Percentiles rank a stretch among this genome's conserved stretches.
Evolutionary conservation across 371 early-diverging fungal genomes (phyloP).

Genomic region (Rhizopus stolonifer): DNA sequence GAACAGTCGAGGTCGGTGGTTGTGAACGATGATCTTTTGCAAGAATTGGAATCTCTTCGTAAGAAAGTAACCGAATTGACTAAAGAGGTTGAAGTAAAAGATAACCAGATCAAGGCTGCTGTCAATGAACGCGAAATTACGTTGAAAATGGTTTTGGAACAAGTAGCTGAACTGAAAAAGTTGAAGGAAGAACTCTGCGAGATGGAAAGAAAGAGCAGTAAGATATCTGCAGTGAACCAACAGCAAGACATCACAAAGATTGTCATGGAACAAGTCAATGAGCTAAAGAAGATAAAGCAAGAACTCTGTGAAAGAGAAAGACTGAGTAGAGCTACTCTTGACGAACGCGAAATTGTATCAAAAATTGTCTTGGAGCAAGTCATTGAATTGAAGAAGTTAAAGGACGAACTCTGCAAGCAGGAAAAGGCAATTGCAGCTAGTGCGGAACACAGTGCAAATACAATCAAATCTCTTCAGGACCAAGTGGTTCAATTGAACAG

Average conservation of each 20-base stretch:
- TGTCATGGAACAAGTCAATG: background rate
- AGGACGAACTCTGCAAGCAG: background rate
- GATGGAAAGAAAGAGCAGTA: background rate
- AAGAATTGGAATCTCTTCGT: conserved; percentile 13
- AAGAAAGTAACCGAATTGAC: background rate
- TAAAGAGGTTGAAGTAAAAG: background rate
- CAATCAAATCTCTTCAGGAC: background rate
- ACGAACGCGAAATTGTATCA: background rate
- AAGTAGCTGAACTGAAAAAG: background rate
- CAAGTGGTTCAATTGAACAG: conserved; percentile 2
- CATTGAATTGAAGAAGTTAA: background rate
- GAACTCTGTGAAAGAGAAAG: conserved; percentile 1
- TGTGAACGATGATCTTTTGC: background rate
- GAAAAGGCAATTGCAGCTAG: background rate
- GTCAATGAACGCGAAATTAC: background rate
- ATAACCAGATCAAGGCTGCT: background rate
- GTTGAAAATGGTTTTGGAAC: background rate
- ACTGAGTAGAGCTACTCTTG: background rate
- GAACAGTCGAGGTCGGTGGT: background rate
- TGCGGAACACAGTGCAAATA: background rate
- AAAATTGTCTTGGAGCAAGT: conserved; percentile 1
- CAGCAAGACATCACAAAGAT: background rate
- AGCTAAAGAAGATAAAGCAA: background rate
- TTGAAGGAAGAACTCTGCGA: background rate
- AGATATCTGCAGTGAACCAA: background rate